Base-by-base conservation (phyloP, 257 asterid genomes). In the Solanum rostratum region DNA sequence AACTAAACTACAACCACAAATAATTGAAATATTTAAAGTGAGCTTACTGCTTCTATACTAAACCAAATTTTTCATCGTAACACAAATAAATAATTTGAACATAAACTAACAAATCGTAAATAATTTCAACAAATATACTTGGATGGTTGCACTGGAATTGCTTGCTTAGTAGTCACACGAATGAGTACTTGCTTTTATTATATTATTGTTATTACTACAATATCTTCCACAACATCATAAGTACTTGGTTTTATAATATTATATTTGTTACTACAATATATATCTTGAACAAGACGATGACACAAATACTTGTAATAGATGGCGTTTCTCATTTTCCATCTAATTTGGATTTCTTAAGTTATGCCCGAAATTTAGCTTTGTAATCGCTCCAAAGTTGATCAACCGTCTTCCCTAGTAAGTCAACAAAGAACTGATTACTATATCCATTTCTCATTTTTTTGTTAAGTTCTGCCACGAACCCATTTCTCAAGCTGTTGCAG, bases 391-490 rank as follows among this genome's bases (percentile, higher is more conserved):
- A 68, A 29, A 63, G 71, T 63, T 63, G 71, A 63, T 63, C 12
- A 63, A 63, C 71, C 11, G 71, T 63, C 71, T 68, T 30, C 24
- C 49, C 76, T 33, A 68, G 49, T 10, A 68, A 68, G 24, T 68
- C 76, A 60, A 81, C 39, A 62, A 62, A 62, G 70, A 62, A 62
- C 10, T 62, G 70, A 62, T 62, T 0, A 62, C 19, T 62, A 41
- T 92, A 93, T 16, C 91, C 92, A 84, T 10, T 29, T 68, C 88
- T 91, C 98, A 92, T 94, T 86, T 84, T 92, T 88, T 87, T 86
- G 85, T 94, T 94, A 1, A 93, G 91, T 29, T 93, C 86, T 0
- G 93, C 71, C 10, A 63, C 71, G 0, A 63, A 63, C 0, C 43
- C 71, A 63, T 29, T 63, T 63, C 71, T 63, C 71, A 63, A 63